Evolutionary conservation across 2,329 filamentous ascomycete species (phyloP).

Genomic region (Tolypocladium pustulatum): DNA sequence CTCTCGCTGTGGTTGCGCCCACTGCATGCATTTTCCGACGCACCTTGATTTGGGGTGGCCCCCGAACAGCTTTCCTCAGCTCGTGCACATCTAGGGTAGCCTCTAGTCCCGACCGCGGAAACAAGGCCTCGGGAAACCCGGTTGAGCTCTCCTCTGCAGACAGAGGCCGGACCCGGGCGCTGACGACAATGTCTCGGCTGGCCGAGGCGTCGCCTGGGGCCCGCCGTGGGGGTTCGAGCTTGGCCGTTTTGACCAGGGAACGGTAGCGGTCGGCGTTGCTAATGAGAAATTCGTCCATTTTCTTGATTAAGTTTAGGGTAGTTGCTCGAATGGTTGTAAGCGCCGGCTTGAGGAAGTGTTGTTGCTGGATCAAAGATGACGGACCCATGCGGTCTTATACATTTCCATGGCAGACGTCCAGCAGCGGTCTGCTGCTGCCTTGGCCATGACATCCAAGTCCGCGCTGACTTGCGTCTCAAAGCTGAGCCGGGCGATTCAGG

Average conservation of each 20-base stretch:
- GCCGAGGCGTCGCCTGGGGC: constrained; percentile 1
- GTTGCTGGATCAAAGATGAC: not conserved
- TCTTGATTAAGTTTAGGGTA: not conserved
- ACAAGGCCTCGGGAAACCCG: constrained; percentile 17
- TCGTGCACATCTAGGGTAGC: constrained; percentile 26
- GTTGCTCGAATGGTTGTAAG: not conserved
- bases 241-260: constrained; percentile 15
- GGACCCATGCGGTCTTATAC: not conserved
- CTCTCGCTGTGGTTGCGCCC: too few relatives aligned
- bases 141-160: constrained; percentile 19
- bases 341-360: not conserved
- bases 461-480: too few relatives aligned
- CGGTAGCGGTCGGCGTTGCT: constrained; percentile 18
- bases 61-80: constrained; percentile 20
- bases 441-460: not conserved
- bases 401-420: not conserved
- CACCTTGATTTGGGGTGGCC: constrained; percentile 20
- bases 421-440: not conserved
- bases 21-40: not conserved
- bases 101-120: constrained; percentile 9
- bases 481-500: not conserved
- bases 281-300: constrained; percentile 22
- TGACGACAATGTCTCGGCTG: constrained; percentile 21
- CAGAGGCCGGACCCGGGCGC: constrained; percentile 25
- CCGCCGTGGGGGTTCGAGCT: constrained; percentile 8